Evolutionary conservation across 2,329 filamentous ascomycete genomes (phyloP), one percentile per base, ranked within the genome.

Genomic region (Dactylellina cionopaga): DNA sequence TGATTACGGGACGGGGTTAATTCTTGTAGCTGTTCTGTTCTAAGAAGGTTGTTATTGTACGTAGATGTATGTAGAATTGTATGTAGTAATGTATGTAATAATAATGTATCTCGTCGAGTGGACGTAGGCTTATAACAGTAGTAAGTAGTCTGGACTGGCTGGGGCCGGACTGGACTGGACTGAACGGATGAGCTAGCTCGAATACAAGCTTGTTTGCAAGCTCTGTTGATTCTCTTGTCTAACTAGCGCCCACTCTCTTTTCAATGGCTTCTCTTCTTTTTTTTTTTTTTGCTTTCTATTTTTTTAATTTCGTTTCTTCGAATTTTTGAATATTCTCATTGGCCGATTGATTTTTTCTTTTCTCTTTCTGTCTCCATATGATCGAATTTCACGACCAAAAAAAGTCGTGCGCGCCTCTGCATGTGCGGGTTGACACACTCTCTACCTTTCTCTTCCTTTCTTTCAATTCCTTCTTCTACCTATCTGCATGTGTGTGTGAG

Each of bases 11-110:
- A 54, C 49, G 49, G 31, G 49, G 49, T 41, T n/a, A n/a, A n/a
- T n/a, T n/a, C n/a, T 41, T 6, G 33, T 51, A 35, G 54, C 22
- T n/a, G 5, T 27, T 64, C 59, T 64, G 39, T 43, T 44, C 47
- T 33, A 47, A 64, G 59, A 64, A 64, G 59, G 59, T 64, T 64
- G 59, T 64, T 54, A 11, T n/a, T 43, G 51, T 54, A 37, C 27
- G 13, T 35, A 31, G 39, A 49, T 27, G 15, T 19, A 24, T n/a
- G 41, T 3, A 17, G 11, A 4, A 22, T n/a, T n/a, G n/a, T n/a
- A n/a, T n/a, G n/a, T n/a, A n/a, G n/a, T n/a, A n/a, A n/a, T n/a
- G n/a, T n/a, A n/a, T n/a, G n/a, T n/a, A n/a, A n/a, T n/a, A n/a
- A n/a, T n/a, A n/a, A n/a, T n/a, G n/a, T n/a, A n/a, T n/a, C n/a